Evolutionary conservation across 345 rosid species (phyloP), one percentile per base, ranked within the genome.

Genomic region (Hibiscus tridactylites): DNA sequence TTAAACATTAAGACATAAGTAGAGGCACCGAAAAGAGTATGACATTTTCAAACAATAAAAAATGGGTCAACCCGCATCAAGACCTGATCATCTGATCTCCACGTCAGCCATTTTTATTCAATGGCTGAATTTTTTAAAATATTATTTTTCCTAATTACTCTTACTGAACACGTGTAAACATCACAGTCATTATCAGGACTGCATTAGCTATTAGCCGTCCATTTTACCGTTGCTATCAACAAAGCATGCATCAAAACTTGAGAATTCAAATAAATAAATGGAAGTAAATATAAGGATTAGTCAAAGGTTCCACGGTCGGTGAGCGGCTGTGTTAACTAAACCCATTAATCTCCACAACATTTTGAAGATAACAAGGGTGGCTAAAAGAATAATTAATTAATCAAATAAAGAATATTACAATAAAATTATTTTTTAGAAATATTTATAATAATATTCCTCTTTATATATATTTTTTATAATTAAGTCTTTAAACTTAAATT

Each of bases 221-320:
- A 68, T 65, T 52, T 74, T 77, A 66, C 63, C n/a, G 17, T 72
- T 44, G 52, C 67, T 71, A 50, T 60, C 75, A 29, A 50, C 15
- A 7, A 28, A 68, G 75, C 74, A 73, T 75, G 70, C 52, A 35
- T 44, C n/a, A 24, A 42, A 44, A 5, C 3, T 61, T 15, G 0
- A 9, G 3, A 66, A 37, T 15, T 2, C 8, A 17, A 65, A 65
- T 19, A 54, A 13, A 37, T 2, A 24, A 7, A 42, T 5, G 0
- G 3, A 0, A 31, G 21, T 66, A 53, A 13, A 59, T n/a, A 71
- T 53, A 5, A 62, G 9, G 68, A 73, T 71, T 0, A 6, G 75
- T 78, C 31, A 24, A 78, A 4, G 44, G 42, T 70, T 76, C 37
- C 5, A 67, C 73, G 78, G 84, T 81, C 80, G 77, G 81, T 60